phyloP scores from a whole-genome alignment of 2,329 filamentous ascomycete species.

The Pseudogymnoascus verrucosus region DNA sequence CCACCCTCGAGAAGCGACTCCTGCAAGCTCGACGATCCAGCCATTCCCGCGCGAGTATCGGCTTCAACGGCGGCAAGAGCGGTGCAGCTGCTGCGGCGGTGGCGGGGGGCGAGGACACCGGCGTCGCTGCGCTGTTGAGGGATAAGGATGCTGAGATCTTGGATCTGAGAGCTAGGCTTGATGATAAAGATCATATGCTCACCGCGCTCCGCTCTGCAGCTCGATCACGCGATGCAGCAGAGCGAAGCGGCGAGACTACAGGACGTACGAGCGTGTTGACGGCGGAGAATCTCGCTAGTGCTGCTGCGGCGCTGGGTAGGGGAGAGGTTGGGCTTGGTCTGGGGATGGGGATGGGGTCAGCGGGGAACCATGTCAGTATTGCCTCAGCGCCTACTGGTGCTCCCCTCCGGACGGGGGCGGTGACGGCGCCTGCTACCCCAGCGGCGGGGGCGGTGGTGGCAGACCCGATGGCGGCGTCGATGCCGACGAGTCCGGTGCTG shows the following conservation, averaged over 20 bases:
- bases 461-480: not conserved
- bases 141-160: conserved; percentile 92
- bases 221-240: conserved; percentile 75
- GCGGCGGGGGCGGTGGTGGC: conserved; percentile 10
- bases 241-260: conserved; percentile 33
- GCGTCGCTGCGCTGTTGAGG: conserved; percentile 61
- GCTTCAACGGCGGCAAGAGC: conserved; percentile 40
- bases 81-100: conserved; percentile 49
- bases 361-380: not conserved
- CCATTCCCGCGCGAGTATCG: conserved; percentile 76
- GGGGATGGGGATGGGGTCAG: not conserved
- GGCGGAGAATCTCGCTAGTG: conserved; percentile 9
- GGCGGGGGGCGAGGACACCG: conserved; percentile 71
- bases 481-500: not conserved
- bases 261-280: conserved; percentile 6
- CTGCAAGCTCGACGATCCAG: conserved; percentile 85
- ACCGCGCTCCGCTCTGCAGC: conserved; percentile 76
- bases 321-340: not conserved
- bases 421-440: not conserved
- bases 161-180: conserved; percentile 77
- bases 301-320: not conserved
- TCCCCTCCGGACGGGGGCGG: not conserved
- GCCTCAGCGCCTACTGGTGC: not conserved
- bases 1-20: conserved; percentile 84
- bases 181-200: conserved; percentile 94